Percentiles rank a stretch among this genome's conserved stretches.
These are phyloP conservation scores for Sporothrix humicola DNA, from an alignment of 2,329 filamentous ascomycete species.

Conservation along the genomic window DNA sequence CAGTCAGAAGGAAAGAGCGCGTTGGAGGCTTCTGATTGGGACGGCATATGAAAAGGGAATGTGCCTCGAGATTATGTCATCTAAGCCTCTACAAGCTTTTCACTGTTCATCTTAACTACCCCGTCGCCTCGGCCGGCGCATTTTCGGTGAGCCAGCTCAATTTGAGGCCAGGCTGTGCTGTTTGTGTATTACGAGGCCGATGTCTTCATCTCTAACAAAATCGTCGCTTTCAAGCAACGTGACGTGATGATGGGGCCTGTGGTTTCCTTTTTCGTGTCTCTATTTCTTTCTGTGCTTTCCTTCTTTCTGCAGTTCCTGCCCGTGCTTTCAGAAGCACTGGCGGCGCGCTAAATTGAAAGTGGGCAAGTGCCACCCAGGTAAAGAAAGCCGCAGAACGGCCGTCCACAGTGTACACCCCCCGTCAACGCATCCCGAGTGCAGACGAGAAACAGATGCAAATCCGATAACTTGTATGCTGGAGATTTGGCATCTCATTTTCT, in stretches of 20 bases:
- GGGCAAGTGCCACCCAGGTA: constrained; percentile 4
- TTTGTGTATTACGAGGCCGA: neutral
- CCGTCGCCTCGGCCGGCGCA: neutral
- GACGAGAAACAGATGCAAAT: neutral
- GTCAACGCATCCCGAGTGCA: neutral
- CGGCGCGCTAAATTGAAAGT: constrained; percentile 14
- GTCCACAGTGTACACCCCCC: constrained; percentile 3
- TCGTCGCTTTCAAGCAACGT: constrained; percentile 1
- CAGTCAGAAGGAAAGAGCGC: neutral
- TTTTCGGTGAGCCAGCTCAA: neutral
- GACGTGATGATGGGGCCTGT: neutral
- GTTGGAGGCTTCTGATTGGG: constrained; percentile 13
- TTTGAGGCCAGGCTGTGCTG: no score
- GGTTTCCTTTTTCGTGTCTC: neutral
- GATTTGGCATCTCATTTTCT: no score
- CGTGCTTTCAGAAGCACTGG: neutral
- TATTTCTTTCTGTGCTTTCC: constrained; percentile 1
- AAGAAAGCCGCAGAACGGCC: constrained; percentile 28
- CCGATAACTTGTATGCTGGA: neutral
- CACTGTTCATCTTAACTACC: neutral
- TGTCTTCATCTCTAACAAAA: neutral
- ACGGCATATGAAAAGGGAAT: neutral
- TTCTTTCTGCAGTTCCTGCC: neutral
- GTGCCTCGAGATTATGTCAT: constrained; percentile 26
- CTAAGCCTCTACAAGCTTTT: neutral